These are phyloP conservation scores for Starmerella geochares DNA, from an alignment of 805 yeast genomes.

Conservation along the genomic window DNA sequence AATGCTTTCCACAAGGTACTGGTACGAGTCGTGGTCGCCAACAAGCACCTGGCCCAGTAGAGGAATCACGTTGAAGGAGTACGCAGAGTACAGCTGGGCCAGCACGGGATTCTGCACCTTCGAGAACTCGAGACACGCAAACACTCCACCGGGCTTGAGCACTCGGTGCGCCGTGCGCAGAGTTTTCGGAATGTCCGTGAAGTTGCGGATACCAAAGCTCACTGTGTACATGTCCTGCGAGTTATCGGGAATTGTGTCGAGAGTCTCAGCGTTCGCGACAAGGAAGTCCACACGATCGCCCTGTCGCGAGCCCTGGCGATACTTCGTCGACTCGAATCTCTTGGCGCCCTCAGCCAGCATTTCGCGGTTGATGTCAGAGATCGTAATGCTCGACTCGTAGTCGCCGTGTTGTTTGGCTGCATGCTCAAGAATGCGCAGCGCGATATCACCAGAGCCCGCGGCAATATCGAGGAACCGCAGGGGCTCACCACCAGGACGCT, in stretches of 20 bases:
- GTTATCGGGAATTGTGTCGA: slow-evolving; percentile 73
- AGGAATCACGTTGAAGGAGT: slow-evolving; percentile 80
- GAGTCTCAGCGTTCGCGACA: slow-evolving; percentile 85
- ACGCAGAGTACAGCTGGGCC: slow-evolving; percentile 70
- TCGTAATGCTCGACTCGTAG: slow-evolving; percentile 65
- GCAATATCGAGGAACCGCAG: slow-evolving; percentile 89
- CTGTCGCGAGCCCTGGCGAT: slow-evolving; percentile 39
- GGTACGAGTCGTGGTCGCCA: slow-evolving; percentile 91
- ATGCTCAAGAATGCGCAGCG: slow-evolving; percentile 86
- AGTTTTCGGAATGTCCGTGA: slow-evolving; percentile 90
- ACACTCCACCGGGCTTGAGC: slow-evolving; percentile 93
- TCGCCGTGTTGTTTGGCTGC: slow-evolving; percentile 74
- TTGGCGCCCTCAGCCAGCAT: slow-evolving; percentile 89
- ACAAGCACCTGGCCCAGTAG: slow-evolving; percentile 93
- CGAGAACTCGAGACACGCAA: slow-evolving; percentile 90
- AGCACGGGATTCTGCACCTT: slow-evolving; percentile 74
- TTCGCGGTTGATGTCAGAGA: slow-evolving; percentile 91
- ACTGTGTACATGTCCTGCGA: slow-evolving; percentile 93
- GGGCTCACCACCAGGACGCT: slow-evolving; percentile 77
- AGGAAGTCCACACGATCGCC: slow-evolving; percentile 65
- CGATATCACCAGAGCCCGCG: slow-evolving; percentile 98
- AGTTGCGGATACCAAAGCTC: slow-evolving; percentile 94
- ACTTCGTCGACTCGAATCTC: slow-evolving; percentile 43
- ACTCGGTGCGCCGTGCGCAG: slow-evolving; percentile 91
- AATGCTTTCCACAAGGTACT: slow-evolving; percentile 90